These are phyloP conservation scores for Globisporangium takayamanum DNA, from an alignment of 352 stramenopile species.

Conservation along the genomic window DNA sequence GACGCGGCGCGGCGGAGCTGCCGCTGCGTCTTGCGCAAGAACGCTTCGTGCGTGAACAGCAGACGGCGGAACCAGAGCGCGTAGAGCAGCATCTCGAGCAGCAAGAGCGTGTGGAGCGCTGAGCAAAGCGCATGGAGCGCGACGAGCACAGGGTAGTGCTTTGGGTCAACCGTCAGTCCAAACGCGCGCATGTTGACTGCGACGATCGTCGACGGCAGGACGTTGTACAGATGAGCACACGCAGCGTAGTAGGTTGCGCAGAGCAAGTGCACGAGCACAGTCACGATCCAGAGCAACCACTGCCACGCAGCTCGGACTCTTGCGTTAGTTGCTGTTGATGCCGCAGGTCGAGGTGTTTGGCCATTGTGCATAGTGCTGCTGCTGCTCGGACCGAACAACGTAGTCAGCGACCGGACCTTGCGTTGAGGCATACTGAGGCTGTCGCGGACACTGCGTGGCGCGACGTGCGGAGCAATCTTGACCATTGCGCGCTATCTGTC, in stretches of 20 bases:
- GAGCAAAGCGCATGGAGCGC: constrained; percentile 7
- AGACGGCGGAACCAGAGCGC: constrained; percentile 4
- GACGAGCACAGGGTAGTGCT: constrained; percentile 8
- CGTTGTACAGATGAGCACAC: constrained; percentile 7
- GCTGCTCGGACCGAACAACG: background rate
- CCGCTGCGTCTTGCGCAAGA: background rate
- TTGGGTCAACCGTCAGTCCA: constrained; percentile 11
- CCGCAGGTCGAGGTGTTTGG: background rate
- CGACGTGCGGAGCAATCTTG: too few relatives aligned
- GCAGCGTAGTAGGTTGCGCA: constrained; percentile 6
- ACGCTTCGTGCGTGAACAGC: constrained; percentile 9
- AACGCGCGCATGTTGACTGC: constrained; percentile 14
- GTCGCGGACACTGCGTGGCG: too few relatives aligned
- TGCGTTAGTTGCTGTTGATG: background rate
- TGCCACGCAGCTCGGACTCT: background rate
- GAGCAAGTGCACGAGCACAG: constrained; percentile 4
- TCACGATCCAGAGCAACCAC: constrained; percentile 12
- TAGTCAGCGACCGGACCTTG: too few relatives aligned
- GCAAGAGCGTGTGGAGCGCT: background rate
- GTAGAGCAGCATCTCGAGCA: constrained; percentile 9
- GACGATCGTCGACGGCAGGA: constrained; percentile 10
- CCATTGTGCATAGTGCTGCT: background rate
- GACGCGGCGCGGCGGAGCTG: background rate
- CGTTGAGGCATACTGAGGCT: too few relatives aligned
- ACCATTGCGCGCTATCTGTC: too few relatives aligned